phyloP scores from a whole-genome alignment of 169 alveolate species.

The Plasmodium falciparum region DNA sequence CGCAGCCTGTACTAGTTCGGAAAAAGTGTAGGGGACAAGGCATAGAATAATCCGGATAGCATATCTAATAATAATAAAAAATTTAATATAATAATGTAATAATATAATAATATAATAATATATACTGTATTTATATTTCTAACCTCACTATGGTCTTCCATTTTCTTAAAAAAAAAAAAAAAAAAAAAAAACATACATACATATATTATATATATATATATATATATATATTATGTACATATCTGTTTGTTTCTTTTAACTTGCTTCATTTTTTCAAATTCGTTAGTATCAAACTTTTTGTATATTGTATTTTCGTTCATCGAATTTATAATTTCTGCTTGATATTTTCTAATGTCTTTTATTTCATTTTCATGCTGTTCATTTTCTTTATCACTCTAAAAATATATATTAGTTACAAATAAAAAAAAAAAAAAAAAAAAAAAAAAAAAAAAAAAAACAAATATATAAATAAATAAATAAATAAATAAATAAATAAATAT shows the following conservation, averaged over 20 bases:
- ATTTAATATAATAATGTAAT: background rate
- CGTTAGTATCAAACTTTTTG: slow-evolving; percentile 42
- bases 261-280: slow-evolving; percentile 51
- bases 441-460: background rate
- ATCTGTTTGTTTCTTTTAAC: slow-evolving; percentile 7
- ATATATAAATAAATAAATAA: too few species aligned
- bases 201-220: background rate
- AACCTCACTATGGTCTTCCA: slow-evolving; percentile 37
- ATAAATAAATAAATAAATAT: background rate
- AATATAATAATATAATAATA: too few species aligned
- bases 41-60: slow-evolving; percentile 46
- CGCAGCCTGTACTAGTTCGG: slow-evolving; percentile 69
- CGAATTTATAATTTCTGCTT: slow-evolving; percentile 62
- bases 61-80: slow-evolving; percentile 19
- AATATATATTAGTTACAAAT: too few species aligned
- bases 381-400: slow-evolving; percentile 8
- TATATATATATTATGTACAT: background rate
- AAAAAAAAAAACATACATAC: slow-evolving; percentile 1
- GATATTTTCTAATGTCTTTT: slow-evolving; percentile 39
- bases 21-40: slow-evolving; percentile 67
- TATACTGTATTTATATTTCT: background rate
- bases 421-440: background rate
- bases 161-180: slow-evolving; percentile 22
- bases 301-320: slow-evolving; percentile 39
- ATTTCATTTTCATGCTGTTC: slow-evolving; percentile 22